A percentile compares a stretch with the other conserved stretches of the same genome.
Conservation (phyloP, 176 grass and related monocot species). For the Tillandsia leiboldiana region DNA sequence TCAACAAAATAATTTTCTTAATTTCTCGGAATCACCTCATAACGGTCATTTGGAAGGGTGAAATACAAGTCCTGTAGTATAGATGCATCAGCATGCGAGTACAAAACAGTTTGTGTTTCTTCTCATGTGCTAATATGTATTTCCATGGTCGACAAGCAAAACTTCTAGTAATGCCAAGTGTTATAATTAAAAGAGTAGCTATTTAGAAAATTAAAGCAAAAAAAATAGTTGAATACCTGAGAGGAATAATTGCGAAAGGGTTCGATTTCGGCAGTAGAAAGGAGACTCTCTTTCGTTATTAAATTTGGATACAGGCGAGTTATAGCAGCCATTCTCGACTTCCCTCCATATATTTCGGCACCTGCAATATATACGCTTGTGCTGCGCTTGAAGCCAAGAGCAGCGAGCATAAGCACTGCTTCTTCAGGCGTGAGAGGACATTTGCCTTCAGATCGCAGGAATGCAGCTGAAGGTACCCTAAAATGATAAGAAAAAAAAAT, state of each 20-base stretch:
- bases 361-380: slow-evolving; percentile 86
- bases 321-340: slow-evolving; percentile 78
- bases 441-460: slow-evolving; percentile 80
- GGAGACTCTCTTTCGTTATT: slow-evolving; percentile 82
- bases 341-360: slow-evolving; percentile 91
- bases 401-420: slow-evolving; percentile 91
- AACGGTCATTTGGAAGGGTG: not conserved
- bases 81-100: not conserved
- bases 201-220: not conserved
- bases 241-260: slow-evolving; percentile 86
- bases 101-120: not conserved
- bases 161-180: not conserved
- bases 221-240: slow-evolving; percentile 37
- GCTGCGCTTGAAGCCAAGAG: slow-evolving; percentile 79
- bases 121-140: not conserved
- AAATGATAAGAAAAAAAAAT: slow-evolving; percentile 18
- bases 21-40: not conserved
- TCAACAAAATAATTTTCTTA: not conserved
- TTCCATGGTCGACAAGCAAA: not conserved
- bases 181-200: not conserved
- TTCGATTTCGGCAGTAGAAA: slow-evolving; percentile 70
- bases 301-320: slow-evolving; percentile 80
- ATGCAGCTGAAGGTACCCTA: slow-evolving; percentile 75
- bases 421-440: slow-evolving; percentile 96
- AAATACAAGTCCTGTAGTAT: not conserved